Evolutionary conservation across 176 grass and related monocot species (phyloP).

Genomic region (Cenchrus fungigraminus): DNA sequence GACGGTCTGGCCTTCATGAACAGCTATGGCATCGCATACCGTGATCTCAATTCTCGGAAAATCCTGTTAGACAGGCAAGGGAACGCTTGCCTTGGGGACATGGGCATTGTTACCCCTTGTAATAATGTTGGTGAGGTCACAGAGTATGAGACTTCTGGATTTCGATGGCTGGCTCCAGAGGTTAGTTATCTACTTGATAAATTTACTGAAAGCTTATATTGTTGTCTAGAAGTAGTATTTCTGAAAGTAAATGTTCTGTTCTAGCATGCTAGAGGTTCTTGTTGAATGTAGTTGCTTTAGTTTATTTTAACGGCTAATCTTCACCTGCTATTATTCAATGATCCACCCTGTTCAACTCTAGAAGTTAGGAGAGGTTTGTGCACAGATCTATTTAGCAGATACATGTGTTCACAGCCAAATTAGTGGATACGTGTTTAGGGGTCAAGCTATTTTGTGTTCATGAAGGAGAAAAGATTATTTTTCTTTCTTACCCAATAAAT

Average conservation of each 20-base stretch:
- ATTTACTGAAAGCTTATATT: conserved; percentile 3
- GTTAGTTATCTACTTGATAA: conserved; percentile 51
- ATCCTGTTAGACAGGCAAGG: conserved; percentile 87
- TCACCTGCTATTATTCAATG: conserved; percentile 30
- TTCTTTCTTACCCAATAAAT: neutral
- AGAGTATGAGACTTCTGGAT: conserved; percentile 93
- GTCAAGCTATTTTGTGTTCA: neutral
- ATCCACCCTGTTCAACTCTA: neutral
- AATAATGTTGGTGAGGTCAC: conserved; percentile 93
- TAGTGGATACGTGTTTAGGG: neutral
- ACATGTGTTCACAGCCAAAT: neutral
- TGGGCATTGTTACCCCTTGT: conserved; percentile 89
- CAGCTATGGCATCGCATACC: conserved; percentile 78
- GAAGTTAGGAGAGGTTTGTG: neutral
- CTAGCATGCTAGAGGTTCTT: conserved; percentile 19
- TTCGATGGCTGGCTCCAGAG: conserved; percentile 97
- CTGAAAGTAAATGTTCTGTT: conserved; percentile 29
- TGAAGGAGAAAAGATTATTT: neutral
- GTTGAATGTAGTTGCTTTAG: neutral
- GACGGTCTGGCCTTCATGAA: conserved; percentile 93
- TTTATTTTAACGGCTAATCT: neutral
- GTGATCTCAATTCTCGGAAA: conserved; percentile 78
- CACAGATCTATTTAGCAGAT: conserved; percentile 8
- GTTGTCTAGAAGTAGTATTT: conserved; percentile 13
- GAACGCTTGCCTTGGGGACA: conserved; percentile 93